Evolutionary conservation across 2,329 filamentous ascomycete species (phyloP).

Genomic region (Neocucurbitaria cava): DNA sequence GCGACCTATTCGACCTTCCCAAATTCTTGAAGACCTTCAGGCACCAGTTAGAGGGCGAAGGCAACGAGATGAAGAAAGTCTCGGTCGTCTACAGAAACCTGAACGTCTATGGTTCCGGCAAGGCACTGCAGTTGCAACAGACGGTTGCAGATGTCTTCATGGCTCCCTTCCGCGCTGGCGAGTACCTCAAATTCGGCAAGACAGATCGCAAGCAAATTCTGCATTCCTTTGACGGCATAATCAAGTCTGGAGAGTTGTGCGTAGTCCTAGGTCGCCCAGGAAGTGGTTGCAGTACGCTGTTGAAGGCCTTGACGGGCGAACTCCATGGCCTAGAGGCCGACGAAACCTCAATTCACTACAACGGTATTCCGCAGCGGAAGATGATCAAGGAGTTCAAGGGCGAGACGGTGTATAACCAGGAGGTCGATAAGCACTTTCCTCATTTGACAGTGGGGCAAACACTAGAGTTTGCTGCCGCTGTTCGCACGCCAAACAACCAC

Average conservation of each 20-base stretch:
- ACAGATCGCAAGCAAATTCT: conserved; percentile 63
- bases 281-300: conserved; percentile 68
- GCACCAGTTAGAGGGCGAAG: conserved; percentile 61
- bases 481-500: conserved; percentile 57
- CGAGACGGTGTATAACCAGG: conserved; percentile 55
- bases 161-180: conserved; percentile 64
- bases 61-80: conserved; percentile 60
- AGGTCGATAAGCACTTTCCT: conserved; percentile 62
- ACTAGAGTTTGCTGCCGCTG: conserved; percentile 62
- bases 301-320: conserved; percentile 69
- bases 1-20: conserved; percentile 60
- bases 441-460: conserved; percentile 65
- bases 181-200: conserved; percentile 55
- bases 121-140: conserved; percentile 71
- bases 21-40: conserved; percentile 61
- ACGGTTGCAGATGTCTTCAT: conserved; percentile 68
- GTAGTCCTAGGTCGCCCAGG: conserved; percentile 58
- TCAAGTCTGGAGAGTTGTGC: conserved; percentile 59
- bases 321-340: conserved; percentile 64
- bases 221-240: conserved; percentile 60
- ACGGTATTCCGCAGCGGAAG: conserved; percentile 56
- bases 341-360: conserved; percentile 65
- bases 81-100: conserved; percentile 71
- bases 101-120: conserved; percentile 70
- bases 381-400: conserved; percentile 58